Percentiles rank a stretch among this genome's conserved stretches.
Evolutionary conservation across 768 basidiomycete species (phyloP).

Genomic region (Lactarius trivialis): DNA sequence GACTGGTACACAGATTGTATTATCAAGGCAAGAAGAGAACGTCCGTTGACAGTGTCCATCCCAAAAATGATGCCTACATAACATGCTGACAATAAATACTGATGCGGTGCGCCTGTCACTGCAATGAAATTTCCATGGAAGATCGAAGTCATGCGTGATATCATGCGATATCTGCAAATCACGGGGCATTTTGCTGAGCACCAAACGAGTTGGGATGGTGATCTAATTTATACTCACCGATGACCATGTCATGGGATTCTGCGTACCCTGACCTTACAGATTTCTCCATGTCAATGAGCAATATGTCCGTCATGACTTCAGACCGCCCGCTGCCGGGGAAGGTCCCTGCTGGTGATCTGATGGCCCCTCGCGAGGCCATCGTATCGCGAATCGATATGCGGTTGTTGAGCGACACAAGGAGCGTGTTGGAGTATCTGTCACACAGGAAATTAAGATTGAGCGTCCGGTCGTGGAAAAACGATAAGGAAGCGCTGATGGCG

Average conservation of each 20-base stretch:
- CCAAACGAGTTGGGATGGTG: too few species aligned
- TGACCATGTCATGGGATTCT: background rate
- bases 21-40: background rate
- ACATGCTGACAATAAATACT: background rate
- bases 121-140: background rate
- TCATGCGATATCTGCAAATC: background rate
- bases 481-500: background rate
- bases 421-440: slow-evolving; percentile 25
- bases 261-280: background rate
- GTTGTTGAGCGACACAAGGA: slow-evolving; percentile 27
- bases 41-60: background rate
- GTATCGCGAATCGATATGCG: slow-evolving; percentile 11
- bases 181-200: background rate
- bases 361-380: background rate
- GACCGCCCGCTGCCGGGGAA: background rate
- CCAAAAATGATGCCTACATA: background rate
- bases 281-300: slow-evolving; percentile 1
- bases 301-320: background rate
- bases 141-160: background rate
- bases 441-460: background rate
- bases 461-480: background rate
- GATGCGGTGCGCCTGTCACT: background rate
- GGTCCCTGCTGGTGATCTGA: background rate
- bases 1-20: too few species aligned
- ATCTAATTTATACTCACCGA: background rate